Evolutionary conservation across 2,329 filamentous ascomycete genomes (phyloP).

Genomic region (Neocucurbitaria cava): DNA sequence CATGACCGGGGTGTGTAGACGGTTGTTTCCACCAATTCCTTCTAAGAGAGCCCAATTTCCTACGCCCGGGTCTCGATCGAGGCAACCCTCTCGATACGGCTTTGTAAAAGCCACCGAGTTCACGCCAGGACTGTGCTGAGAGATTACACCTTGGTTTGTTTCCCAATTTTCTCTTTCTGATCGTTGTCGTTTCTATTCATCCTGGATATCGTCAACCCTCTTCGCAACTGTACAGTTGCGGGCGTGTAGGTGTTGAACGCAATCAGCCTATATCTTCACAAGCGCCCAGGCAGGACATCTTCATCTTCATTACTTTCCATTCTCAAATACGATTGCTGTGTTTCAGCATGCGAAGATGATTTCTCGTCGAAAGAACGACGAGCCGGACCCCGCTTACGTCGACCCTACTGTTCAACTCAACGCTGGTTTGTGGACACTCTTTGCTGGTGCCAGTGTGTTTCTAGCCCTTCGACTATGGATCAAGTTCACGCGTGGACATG

Average conservation of each 20-base stretch:
- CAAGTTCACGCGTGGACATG: conserved; percentile 48
- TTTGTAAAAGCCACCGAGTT: conserved; percentile 26
- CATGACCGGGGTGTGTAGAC: conserved; percentile 16
- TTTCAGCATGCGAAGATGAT: conserved; percentile 32
- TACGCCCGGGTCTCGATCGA: conserved; percentile 26
- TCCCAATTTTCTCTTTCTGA: conserved; percentile 16
- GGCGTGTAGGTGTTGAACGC: conserved; percentile 6
- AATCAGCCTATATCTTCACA: not conserved
- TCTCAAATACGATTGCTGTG: conserved; percentile 10
- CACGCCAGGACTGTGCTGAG: conserved; percentile 12
- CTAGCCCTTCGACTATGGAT: conserved; percentile 47
- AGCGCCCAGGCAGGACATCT: not conserved
- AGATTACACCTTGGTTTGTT: conserved; percentile 15
- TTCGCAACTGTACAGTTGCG: not conserved
- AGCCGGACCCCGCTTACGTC: conserved; percentile 34
- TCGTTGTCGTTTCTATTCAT: conserved; percentile 8
- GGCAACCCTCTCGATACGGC: conserved; percentile 17
- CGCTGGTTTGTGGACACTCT: conserved; percentile 49
- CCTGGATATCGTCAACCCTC: not conserved
- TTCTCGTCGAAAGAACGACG: conserved; percentile 28
- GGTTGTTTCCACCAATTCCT: conserved; percentile 39
- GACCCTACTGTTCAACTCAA: conserved; percentile 47
- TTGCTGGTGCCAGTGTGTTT: conserved; percentile 46
- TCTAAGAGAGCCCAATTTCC: conserved; percentile 24
- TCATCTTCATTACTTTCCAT: conserved; percentile 10